Evolutionary conservation across 2,329 filamentous ascomycete genomes (phyloP), one percentile per base, ranked within the genome.

Genomic region (Epichloe sp.): DNA sequence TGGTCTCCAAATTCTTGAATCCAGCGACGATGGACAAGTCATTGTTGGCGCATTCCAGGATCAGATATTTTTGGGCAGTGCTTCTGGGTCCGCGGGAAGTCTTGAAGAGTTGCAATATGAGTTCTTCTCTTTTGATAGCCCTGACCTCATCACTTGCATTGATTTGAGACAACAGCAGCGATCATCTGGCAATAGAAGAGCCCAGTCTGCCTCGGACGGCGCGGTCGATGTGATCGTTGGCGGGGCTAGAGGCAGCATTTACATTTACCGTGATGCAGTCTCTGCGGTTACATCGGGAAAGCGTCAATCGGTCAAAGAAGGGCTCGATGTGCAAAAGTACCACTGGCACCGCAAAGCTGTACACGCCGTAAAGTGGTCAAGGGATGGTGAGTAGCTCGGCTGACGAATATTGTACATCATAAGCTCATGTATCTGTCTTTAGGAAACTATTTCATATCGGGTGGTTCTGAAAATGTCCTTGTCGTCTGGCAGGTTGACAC

Each of bases 401-500:
- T 44, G 2, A 6, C n/a, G 5, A 23, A n/a, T 10, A n/a, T 10
- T 14, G 1, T 23, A n/a, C 44, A 35, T 19, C 4, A 21, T 15
- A 3, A 54, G 57, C 71, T 71, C 54, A 71, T 60, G 10, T 11
- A 19, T 41, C 5, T 45, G 46, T 44, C 47, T 8, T 14, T 58
- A 93, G 87, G 88, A 48, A 89, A 95, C 63, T 98, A 98, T 65
- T 70, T 98, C 53, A 83, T 98, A 49, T 97, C 93, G 52, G 93
- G 93, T 62, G 93, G 93, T 35, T 81, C 82, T 21, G 93, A 98
- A 68, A 90, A 88, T 7, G 86, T 88, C 19, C 74, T 98, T 42
- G 87, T 95, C 8, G 72, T 96, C 35, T 97, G 90, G 90, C 93
- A 98, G 68, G 74, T 96, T 52, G 87, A 94, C 58, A 96, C 91